These are phyloP conservation scores for Camptophora hylomeconis DNA, from an alignment of 2,329 filamentous ascomycete species.

Conservation along the genomic window DNA sequence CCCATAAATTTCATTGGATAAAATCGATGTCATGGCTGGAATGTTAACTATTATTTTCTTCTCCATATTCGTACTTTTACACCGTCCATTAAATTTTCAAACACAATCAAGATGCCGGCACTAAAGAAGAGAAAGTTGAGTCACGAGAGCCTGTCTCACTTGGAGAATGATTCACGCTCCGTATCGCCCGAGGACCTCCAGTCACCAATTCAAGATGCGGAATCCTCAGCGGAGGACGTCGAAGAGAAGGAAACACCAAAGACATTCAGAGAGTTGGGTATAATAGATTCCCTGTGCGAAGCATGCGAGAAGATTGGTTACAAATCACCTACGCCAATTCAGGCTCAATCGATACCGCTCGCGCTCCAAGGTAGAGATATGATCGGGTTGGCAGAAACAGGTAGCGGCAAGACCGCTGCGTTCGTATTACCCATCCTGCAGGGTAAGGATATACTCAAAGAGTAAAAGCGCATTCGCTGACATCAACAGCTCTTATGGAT, in stretches of 20 bases:
- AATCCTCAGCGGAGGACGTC: conserved; percentile 3
- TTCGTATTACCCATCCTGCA: conserved; percentile 91
- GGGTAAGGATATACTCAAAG: conserved; percentile 18
- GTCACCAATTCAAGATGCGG: conserved; percentile 1
- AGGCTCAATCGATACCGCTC: conserved; percentile 67
- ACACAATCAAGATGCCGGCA: conserved; percentile 27
- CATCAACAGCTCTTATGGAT: conserved; percentile 55
- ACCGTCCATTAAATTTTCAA: too few relatives aligned
- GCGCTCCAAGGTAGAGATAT: conserved; percentile 73
- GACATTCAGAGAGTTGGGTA: conserved; percentile 47
- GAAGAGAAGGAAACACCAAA: conserved; percentile 21
- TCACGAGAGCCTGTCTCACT: conserved; percentile 6
- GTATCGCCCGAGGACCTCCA: conserved; percentile 2
- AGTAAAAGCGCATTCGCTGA: neutral
- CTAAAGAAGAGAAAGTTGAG: conserved; percentile 29
- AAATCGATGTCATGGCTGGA: too few relatives aligned
- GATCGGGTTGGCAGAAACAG: conserved; percentile 89
- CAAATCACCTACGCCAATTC: conserved; percentile 78
- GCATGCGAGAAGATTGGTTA: conserved; percentile 73
- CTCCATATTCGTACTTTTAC: too few relatives aligned
- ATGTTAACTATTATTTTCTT: too few relatives aligned
- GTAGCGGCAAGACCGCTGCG: conserved; percentile 88
- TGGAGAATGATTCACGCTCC: conserved; percentile 1
- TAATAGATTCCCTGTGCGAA: conserved; percentile 79
- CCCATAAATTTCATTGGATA: too few relatives aligned